Evolutionary conservation across 345 rosid genomes (phyloP).

Genomic region (Ceriops decandra): DNA sequence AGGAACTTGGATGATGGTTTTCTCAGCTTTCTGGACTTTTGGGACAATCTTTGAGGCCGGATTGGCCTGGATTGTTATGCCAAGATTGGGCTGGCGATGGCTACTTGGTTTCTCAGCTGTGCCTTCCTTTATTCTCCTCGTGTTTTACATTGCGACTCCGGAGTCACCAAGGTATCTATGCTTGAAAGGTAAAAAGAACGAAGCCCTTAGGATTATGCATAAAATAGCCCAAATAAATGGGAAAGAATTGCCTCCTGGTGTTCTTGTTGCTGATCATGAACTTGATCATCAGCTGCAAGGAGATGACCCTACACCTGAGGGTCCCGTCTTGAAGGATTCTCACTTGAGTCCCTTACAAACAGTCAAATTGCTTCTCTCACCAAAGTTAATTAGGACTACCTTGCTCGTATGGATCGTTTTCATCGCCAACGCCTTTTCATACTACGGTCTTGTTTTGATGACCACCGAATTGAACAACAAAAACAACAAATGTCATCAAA

Average conservation of each 20-base stretch:
- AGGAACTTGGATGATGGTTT: constrained; percentile 88
- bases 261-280: constrained; percentile 56
- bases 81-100: constrained; percentile 90
- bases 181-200: constrained; percentile 61
- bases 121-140: constrained; percentile 70
- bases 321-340: background rate
- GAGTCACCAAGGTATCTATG: constrained; percentile 88
- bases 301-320: constrained; percentile 33
- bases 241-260: constrained; percentile 57
- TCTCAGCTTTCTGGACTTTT: constrained; percentile 72
- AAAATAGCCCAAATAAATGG: constrained; percentile 56
- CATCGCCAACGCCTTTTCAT: constrained; percentile 72
- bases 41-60: constrained; percentile 78
- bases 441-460: constrained; percentile 75
- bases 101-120: constrained; percentile 72
- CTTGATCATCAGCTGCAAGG: constrained; percentile 35
- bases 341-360: background rate
- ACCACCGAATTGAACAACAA: constrained; percentile 68
- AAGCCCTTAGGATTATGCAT: constrained; percentile 60
- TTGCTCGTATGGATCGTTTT: constrained; percentile 67
- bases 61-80: constrained; percentile 88
- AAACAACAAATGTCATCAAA: constrained; percentile 34
- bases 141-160: constrained; percentile 64
- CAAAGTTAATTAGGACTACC: constrained; percentile 52
- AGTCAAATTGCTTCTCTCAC: constrained; percentile 47